A percentile compares a stretch with the other conserved stretches of the same genome.
Conservation (phyloP, 495 filamentous ascomycete species). For the Hypomontagnella monticulosa region DNA sequence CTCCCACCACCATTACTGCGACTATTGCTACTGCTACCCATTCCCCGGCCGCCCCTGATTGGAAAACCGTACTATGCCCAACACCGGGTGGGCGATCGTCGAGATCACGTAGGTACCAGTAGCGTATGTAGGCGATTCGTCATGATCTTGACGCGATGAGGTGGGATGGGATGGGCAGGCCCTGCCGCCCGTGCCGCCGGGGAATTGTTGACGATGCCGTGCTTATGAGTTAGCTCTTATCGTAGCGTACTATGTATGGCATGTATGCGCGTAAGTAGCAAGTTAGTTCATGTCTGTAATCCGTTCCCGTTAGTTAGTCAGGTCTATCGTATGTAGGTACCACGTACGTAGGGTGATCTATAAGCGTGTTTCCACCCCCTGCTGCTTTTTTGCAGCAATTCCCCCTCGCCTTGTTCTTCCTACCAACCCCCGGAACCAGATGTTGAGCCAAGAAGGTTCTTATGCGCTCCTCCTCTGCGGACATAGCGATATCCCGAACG, state of each 20-base stretch:
- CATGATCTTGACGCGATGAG: too few species aligned
- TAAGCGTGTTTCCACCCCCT: neutral
- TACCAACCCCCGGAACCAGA: slow-evolving; percentile 3
- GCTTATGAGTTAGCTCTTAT: too few species aligned
- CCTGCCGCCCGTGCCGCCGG: slow-evolving; percentile 19
- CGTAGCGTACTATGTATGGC: too few species aligned
- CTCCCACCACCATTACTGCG: too few species aligned
- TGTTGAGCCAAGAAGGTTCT: neutral
- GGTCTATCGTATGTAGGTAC: neutral
- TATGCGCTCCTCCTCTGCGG: neutral
- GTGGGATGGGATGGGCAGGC: neutral
- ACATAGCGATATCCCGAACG: neutral
- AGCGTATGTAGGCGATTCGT: too few species aligned
- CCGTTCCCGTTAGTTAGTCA: neutral
- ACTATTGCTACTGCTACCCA: too few species aligned
- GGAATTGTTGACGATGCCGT: neutral
- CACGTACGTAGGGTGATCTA: neutral
- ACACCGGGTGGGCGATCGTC: too few species aligned
- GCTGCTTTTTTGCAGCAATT: too few species aligned
- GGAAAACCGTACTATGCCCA: too few species aligned
- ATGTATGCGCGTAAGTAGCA: neutral
- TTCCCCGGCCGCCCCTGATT: too few species aligned
- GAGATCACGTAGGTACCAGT: too few species aligned
- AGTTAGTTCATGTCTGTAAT: neutral
- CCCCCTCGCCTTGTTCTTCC: neutral